A percentile compares a stretch with the other conserved stretches of the same genome.
phyloP scores from a whole-genome alignment of 768 basidiomycete species.

The Agrocybe chaxingu region DNA sequence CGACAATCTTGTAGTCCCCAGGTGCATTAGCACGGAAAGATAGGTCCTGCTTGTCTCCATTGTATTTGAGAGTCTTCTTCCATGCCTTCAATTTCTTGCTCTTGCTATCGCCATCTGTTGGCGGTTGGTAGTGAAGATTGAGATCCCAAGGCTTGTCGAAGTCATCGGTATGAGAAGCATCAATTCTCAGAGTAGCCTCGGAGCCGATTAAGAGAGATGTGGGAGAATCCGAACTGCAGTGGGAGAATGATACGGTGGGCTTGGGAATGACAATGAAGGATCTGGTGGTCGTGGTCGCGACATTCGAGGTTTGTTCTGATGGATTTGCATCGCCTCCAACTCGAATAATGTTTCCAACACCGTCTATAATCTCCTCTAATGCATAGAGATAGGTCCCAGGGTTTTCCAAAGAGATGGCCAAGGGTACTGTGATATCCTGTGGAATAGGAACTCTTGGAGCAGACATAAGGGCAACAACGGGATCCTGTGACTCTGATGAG shows the following conservation, averaged over 20 bases:
- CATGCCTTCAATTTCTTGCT: constrained; percentile 52
- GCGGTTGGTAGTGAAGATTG: constrained; percentile 58
- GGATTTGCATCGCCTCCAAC: constrained; percentile 31
- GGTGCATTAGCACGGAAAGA: constrained; percentile 53
- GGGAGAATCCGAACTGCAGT: constrained; percentile 70
- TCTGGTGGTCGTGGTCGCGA: constrained; percentile 48
- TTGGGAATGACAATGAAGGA: constrained; percentile 70
- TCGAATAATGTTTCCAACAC: constrained; percentile 71
- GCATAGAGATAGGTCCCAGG: constrained; percentile 70
- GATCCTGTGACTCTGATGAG: constrained; percentile 1
- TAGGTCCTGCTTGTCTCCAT: constrained; percentile 40
- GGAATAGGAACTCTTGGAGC: constrained; percentile 28
- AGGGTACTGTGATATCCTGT: constrained; percentile 64
- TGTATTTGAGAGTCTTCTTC: constrained; percentile 58
- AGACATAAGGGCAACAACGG: not conserved
- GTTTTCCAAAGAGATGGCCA: constrained; percentile 58
- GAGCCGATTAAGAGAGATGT: constrained; percentile 70
- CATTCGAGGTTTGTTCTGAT: constrained; percentile 19
- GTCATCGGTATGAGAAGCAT: constrained; percentile 50
- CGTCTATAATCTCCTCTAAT: constrained; percentile 81
- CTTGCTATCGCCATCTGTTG: constrained; percentile 29
- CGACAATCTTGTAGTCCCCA: constrained; percentile 73
- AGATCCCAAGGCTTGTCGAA: constrained; percentile 71
- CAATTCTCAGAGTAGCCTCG: constrained; percentile 54
- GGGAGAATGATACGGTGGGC: constrained; percentile 68